These are phyloP conservation scores for Neurospora sp. DNA, from an alignment of 495 filamentous ascomycete genomes.

Conservation along the genomic window DNA sequence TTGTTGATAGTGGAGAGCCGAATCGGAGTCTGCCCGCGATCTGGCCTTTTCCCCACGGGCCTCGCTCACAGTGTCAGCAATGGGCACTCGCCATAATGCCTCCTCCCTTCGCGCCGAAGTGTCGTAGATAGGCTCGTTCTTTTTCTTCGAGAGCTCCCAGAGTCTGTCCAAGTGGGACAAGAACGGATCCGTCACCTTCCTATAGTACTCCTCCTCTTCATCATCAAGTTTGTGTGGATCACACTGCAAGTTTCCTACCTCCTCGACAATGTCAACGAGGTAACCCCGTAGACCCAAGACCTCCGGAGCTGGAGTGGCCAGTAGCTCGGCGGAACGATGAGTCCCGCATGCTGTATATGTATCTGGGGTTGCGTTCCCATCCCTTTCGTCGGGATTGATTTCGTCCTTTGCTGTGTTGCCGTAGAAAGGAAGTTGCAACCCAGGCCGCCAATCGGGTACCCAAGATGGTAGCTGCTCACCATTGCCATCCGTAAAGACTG, in stretches of 20 bases:
- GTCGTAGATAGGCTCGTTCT: not conserved
- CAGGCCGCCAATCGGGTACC: constrained; percentile 10
- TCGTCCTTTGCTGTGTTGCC: too few species aligned
- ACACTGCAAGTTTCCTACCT: too few species aligned
- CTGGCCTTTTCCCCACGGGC: too few species aligned
- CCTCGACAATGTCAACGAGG: constrained; percentile 2
- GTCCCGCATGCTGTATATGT: constrained; percentile 7
- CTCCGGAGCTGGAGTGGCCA: too few species aligned
- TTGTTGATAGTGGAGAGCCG: too few species aligned
- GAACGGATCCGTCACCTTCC: too few species aligned
- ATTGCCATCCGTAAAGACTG: not conserved
- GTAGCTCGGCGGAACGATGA: not conserved
- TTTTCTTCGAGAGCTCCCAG: not conserved
- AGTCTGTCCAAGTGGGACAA: not conserved
- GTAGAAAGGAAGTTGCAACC: not conserved
- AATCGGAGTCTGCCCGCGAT: too few species aligned
- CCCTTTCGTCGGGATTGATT: too few species aligned
- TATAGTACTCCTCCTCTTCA: too few species aligned
- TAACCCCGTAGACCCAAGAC: constrained; percentile 5
- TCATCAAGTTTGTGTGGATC: too few species aligned
- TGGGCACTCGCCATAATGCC: not conserved
- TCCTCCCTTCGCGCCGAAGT: not conserved
- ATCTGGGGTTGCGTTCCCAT: too few species aligned
- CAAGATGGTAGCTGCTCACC: constrained; percentile 2
- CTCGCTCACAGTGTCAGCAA: too few species aligned